Evolutionary conservation across 306 rosid species (phyloP).

Genomic region (Elaeagnus macrophylla): DNA sequence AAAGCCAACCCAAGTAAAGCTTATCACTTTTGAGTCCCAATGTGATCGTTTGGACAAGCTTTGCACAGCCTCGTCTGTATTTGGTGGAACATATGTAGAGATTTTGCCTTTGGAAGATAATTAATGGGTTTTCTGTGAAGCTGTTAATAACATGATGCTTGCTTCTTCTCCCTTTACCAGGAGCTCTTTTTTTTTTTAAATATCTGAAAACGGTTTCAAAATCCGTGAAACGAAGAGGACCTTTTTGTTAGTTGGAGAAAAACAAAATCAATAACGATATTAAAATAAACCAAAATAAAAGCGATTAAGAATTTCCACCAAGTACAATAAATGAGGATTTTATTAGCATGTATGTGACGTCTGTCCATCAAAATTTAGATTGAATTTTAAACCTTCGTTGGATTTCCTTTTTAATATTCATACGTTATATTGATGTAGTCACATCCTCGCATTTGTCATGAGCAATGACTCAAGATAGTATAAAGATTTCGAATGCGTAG

Average conservation of each 20-base stretch:
- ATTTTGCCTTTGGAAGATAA: conserved; percentile 1
- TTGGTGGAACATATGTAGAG: conserved; percentile 1
- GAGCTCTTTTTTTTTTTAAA: conserved; percentile 20
- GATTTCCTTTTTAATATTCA: too few species aligned
- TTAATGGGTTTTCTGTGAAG: conserved; percentile 33
- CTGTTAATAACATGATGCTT: conserved; percentile 22
- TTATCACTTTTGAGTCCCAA: conserved; percentile 1
- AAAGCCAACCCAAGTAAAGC: conserved; percentile 14
- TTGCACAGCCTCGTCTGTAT: not conserved
- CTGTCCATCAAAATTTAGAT: too few species aligned
- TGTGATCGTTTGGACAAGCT: conserved; percentile 1
- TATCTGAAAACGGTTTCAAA: conserved; percentile 27
- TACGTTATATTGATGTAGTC: too few species aligned
- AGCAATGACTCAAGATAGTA: too few species aligned
- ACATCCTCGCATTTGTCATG: too few species aligned
- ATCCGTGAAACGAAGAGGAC: conserved; percentile 47
- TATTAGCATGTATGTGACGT: too few species aligned
- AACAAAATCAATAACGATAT: not conserved
- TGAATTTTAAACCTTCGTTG: too few species aligned
- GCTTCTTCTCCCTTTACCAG: conserved; percentile 1
- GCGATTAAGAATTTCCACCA: too few species aligned
- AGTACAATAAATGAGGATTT: too few species aligned
- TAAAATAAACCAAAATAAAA: too few species aligned
- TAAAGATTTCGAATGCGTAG: too few species aligned
- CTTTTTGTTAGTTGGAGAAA: conserved; percentile 4